These are phyloP conservation scores for Cystofilobasidium ferigula DNA, from an alignment of 768 basidiomycete genomes.

Conservation along the genomic window DNA sequence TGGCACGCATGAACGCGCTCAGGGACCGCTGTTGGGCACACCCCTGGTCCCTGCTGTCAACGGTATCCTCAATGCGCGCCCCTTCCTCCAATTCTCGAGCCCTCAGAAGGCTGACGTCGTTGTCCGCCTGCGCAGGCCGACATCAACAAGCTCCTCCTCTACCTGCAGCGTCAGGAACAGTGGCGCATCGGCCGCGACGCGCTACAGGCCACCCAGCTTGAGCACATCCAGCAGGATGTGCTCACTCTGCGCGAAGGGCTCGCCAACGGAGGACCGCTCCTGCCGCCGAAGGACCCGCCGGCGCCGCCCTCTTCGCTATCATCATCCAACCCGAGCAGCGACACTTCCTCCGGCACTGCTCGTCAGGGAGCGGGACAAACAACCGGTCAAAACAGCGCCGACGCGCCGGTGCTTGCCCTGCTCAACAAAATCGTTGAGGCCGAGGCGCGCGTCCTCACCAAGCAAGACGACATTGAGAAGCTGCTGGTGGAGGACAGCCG, in stretches of 20 bases:
- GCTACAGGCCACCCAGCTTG: slow-evolving; percentile 1
- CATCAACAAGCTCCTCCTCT: slow-evolving; percentile 1
- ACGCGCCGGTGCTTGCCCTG: neutral
- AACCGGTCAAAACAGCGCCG: neutral
- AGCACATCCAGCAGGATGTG: slow-evolving; percentile 11
- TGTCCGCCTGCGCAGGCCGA: neutral
- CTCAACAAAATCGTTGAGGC: neutral
- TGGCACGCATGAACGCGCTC: no score
- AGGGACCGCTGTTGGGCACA: no score
- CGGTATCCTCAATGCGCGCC: neutral
- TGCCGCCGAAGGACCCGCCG: slow-evolving; percentile 9
- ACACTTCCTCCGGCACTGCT: neutral
- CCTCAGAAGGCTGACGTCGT: neutral
- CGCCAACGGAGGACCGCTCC: neutral
- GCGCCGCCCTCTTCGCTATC: neutral
- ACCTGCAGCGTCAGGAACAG: slow-evolving; percentile 17
- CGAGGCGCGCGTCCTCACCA: neutral
- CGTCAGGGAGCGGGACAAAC: neutral
- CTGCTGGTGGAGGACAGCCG: slow-evolving; percentile 2
- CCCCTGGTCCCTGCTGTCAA: no score
- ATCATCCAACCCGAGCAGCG: neutral
- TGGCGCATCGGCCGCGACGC: slow-evolving; percentile 18
- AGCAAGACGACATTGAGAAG: slow-evolving; percentile 3
- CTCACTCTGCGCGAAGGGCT: slow-evolving; percentile 2
- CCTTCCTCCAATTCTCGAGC: neutral